These are phyloP conservation scores for Stenocarpella maydis DNA, from an alignment of 2,329 filamentous ascomycete species.

Conservation along the genomic window DNA sequence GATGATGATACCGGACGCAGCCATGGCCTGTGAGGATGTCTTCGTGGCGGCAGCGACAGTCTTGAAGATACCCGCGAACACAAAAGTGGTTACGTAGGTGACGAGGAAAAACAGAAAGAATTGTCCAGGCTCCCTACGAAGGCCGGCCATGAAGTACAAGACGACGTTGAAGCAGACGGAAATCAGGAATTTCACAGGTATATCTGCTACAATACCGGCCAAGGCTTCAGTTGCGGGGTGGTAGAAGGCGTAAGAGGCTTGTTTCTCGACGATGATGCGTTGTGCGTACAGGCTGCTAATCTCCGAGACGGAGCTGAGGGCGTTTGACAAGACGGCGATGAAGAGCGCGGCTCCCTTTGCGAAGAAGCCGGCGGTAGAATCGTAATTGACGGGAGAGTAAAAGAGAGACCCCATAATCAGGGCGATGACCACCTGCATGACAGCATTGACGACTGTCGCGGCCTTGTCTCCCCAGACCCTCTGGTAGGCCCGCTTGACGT, in stretches of 20 bases:
- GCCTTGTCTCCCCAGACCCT: slow-evolving; percentile 61
- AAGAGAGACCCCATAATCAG: slow-evolving; percentile 70
- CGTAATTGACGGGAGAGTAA: slow-evolving; percentile 51
- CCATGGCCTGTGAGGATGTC: slow-evolving; percentile 68
- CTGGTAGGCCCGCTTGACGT: slow-evolving; percentile 60
- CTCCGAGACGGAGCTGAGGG: slow-evolving; percentile 52
- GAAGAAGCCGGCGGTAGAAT: slow-evolving; percentile 61
- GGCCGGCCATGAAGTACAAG: slow-evolving; percentile 64
- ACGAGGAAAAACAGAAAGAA: slow-evolving; percentile 84
- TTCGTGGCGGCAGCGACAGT: slow-evolving; percentile 76
- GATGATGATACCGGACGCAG: slow-evolving; percentile 61
- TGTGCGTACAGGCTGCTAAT: slow-evolving; percentile 55
- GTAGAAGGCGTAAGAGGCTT: slow-evolving; percentile 58
- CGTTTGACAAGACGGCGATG: slow-evolving; percentile 54
- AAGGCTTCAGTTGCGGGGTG: slow-evolving; percentile 62
- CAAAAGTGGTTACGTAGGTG: slow-evolving; percentile 71
- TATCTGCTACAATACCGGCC: slow-evolving; percentile 61
- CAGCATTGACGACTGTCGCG: slow-evolving; percentile 54
- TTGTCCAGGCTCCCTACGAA: slow-evolving; percentile 65
- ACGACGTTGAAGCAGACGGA: slow-evolving; percentile 62
- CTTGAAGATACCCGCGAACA: slow-evolving; percentile 80
- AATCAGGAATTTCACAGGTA: slow-evolving; percentile 65
- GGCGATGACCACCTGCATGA: slow-evolving; percentile 62
- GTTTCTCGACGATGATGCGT: slow-evolving; percentile 58
- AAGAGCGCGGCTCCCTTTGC: slow-evolving; percentile 66